Percentiles rank a stretch among this genome's conserved stretches.
These are phyloP conservation scores for Tricladium varicosporioides DNA, from an alignment of 2,329 filamentous ascomycete species.

Conservation along the genomic window DNA sequence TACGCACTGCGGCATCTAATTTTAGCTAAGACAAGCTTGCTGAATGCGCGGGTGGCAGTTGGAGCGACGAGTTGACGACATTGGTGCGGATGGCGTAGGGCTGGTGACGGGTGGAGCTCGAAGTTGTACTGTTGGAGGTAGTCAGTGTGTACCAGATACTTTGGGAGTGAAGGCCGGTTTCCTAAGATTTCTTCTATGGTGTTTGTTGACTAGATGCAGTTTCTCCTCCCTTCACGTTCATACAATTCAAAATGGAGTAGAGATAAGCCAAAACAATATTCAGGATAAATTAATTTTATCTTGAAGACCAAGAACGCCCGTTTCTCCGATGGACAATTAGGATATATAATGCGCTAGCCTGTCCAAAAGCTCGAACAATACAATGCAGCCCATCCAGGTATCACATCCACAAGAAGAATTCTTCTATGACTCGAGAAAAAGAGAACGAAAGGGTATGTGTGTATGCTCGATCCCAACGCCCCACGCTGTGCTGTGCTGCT, in stretches of 20 bases:
- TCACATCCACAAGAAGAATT: conserved; percentile 7
- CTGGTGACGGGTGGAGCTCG: too few species aligned
- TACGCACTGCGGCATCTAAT: conserved; percentile 2
- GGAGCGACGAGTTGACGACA: neutral
- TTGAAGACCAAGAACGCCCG: neutral
- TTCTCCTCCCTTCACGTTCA: too few species aligned
- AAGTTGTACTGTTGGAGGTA: too few species aligned
- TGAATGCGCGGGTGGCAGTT: neutral
- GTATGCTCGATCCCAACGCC: conserved; percentile 21
- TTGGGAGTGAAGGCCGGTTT: too few species aligned
- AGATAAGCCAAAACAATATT: neutral
- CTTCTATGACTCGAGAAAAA: conserved; percentile 3
- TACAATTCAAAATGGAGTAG: neutral
- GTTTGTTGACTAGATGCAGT: too few species aligned
- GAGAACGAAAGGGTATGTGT: conserved; percentile 7
- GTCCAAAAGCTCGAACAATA: conserved; percentile 2
- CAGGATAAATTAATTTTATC: neutral
- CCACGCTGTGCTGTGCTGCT: conserved; percentile 18
- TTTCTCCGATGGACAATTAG: neutral
- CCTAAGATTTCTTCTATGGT: too few species aligned
- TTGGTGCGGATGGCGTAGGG: neutral
- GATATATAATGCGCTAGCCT: neutral
- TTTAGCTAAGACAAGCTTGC: neutral
- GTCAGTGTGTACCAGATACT: too few species aligned
- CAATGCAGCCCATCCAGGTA: conserved; percentile 15